Base-by-base conservation (phyloP, 164 flowering plant genomes). In the Nelumbo lutea region DNA sequence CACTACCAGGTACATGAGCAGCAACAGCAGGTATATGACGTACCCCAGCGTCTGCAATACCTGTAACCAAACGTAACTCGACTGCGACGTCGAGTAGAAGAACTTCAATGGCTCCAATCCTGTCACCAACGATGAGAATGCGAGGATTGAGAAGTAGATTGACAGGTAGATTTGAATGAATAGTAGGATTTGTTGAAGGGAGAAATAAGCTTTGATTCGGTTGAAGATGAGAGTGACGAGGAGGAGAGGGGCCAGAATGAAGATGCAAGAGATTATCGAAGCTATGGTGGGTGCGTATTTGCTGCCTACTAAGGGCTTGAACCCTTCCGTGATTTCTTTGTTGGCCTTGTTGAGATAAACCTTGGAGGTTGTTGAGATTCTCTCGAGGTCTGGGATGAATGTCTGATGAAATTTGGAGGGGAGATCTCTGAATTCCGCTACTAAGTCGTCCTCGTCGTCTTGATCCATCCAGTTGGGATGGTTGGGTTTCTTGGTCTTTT, bases 101-200 rank as follows among this genome's bases (percentile, higher is more conserved):
- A 89, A 89, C 75, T 66, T 82, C 64, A 95, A 70, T 0, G 99
- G 99, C 75, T 95, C 99, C 8, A 89, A 77, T 1, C 97, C 93
- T 0, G 97, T 86, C 69, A 75, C 76, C 4, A 92, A 50, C 1
- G 90, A 76, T 9, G 94, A 79, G 1, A 88, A 61, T 69, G 86
- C 82, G 63, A 95, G 92, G 62, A 90, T 88, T 11, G 85, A 64
- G 87, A 95, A 95, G 87, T 95, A 95, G 63, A 92, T 89, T 4
- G 91, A 72, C 56, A 95, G 84, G 80, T 95, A 95, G 46, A 81
- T 74, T 72, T 95, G 96, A 76, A 86, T 76, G 84, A 90, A 90
- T 60, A 92, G 83, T 40, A 95, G 56, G 67, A 95, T 67, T 65
- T 85, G 87, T 75, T 90, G 99, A 44, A 95, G 83, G 0, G 99